Conservation (phyloP, 176 grass and related monocot species). For the Oryza meyeriana region DNA sequence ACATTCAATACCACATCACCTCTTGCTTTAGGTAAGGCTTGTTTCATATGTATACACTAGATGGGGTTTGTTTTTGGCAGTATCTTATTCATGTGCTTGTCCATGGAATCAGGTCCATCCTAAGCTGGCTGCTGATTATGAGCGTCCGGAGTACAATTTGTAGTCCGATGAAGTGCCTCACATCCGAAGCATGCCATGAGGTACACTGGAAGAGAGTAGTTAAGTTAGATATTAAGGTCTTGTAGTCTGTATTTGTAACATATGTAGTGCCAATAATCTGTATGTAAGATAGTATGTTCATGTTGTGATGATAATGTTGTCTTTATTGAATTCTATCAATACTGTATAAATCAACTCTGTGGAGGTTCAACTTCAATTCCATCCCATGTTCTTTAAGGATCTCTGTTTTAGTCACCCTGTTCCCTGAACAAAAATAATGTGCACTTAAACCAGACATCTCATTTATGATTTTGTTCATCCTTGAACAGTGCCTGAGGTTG, state of each 20-base stretch:
- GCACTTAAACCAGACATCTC: neutral
- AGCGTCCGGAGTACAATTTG: slow-evolving; percentile 38
- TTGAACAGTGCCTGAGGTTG: slow-evolving; percentile 25
- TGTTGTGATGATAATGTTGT: slow-evolving; percentile 7
- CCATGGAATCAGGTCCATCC: slow-evolving; percentile 38
- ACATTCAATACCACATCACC: slow-evolving; percentile 31
- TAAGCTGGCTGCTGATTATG: slow-evolving; percentile 11
- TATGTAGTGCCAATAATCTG: slow-evolving; percentile 53
- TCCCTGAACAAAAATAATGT: slow-evolving; percentile 13
- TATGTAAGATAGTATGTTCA: slow-evolving; percentile 37
- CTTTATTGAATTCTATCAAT: slow-evolving; percentile 32
- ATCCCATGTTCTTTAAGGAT: neutral
- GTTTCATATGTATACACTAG: neutral
- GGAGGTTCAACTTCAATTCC: neutral
- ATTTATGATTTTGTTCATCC: slow-evolving; percentile 12
- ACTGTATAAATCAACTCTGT: slow-evolving; percentile 24
- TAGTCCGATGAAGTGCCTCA: slow-evolving; percentile 33
- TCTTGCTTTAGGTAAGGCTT: slow-evolving; percentile 55
- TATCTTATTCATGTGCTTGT: slow-evolving; percentile 26
- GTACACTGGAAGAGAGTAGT: slow-evolving; percentile 5
- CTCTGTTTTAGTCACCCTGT: neutral
- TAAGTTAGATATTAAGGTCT: slow-evolving; percentile 14
- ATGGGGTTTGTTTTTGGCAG: slow-evolving; percentile 9
- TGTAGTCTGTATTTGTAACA: slow-evolving; percentile 48
- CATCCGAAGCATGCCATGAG: neutral